These are phyloP conservation scores for Trametes polyzona DNA, from an alignment of 1,284 basidiomycete species.

Conservation along the genomic window DNA sequence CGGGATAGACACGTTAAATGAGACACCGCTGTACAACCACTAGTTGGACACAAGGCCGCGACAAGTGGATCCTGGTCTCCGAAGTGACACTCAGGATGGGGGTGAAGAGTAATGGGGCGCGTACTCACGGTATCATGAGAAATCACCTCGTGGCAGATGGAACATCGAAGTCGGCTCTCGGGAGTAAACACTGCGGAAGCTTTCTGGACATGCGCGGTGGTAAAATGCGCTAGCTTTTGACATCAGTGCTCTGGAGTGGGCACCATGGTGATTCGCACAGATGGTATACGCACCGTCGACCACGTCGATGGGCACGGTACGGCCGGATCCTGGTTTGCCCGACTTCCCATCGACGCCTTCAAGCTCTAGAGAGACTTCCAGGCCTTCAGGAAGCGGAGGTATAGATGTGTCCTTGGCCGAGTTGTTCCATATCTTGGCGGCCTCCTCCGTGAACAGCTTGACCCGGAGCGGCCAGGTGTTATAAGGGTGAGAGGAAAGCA, in stretches of 20 bases:
- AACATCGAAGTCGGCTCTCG: slow-evolving; percentile 45
- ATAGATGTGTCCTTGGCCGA: slow-evolving; percentile 29
- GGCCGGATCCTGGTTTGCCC: slow-evolving; percentile 49
- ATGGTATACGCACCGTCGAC: slow-evolving; percentile 70
- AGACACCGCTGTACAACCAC: slow-evolving; percentile 54
- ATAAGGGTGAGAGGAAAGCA: slow-evolving; percentile 64
- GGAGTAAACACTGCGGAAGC: slow-evolving; percentile 46
- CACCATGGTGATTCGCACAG: background rate
- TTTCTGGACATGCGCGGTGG: slow-evolving; percentile 57
- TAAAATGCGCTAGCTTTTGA: slow-evolving; percentile 48
- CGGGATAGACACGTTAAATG: slow-evolving; percentile 75
- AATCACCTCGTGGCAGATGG: slow-evolving; percentile 55
- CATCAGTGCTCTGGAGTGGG: too few species aligned
- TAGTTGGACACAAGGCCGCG: slow-evolving; percentile 55
- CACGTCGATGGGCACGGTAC: slow-evolving; percentile 63
- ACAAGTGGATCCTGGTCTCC: slow-evolving; percentile 58
- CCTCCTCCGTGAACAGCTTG: slow-evolving; percentile 69
- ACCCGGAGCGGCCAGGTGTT: slow-evolving; percentile 68
- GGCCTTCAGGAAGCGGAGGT: slow-evolving; percentile 50
- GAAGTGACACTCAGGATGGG: background rate
- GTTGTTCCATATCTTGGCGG: slow-evolving; percentile 53
- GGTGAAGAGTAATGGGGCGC: background rate
- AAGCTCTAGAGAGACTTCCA: slow-evolving; percentile 57
- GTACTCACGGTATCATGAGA: slow-evolving; percentile 48
- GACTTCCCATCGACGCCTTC: slow-evolving; percentile 78